These are phyloP conservation scores for Fusarium sp. DNA, from an alignment of 2,329 filamentous ascomycete species.

Conservation along the genomic window DNA sequence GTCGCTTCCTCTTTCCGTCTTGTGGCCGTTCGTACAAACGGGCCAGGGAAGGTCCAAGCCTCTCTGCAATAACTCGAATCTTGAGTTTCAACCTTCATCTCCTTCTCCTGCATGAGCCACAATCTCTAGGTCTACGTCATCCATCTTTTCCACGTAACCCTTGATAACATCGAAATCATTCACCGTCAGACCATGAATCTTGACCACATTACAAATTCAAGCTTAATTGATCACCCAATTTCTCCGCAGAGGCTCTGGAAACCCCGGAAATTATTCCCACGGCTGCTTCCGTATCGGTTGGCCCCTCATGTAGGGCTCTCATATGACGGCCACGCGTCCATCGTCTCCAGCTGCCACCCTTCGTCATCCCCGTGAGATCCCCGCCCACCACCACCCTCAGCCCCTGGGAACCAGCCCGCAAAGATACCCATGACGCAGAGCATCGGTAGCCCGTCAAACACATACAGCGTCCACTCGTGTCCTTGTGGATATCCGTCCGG, in stretches of 20 bases:
- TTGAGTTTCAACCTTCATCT: not conserved
- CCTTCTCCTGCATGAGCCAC: not conserved
- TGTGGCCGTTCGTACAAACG: not conserved
- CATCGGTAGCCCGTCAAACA: slow-evolving; percentile 51
- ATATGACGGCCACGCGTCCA: slow-evolving; percentile 16
- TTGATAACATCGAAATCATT: not conserved
- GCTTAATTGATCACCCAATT: not conserved
- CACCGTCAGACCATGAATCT: not conserved
- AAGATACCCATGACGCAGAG: slow-evolving; percentile 35
- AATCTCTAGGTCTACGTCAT: not conserved
- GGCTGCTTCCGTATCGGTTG: not conserved
- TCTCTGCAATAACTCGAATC: not conserved
- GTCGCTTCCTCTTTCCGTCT: not conserved
- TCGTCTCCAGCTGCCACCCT: slow-evolving; percentile 8
- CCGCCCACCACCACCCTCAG: not conserved
- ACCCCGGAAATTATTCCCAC: not conserved
- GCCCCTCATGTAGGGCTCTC: slow-evolving; percentile 1
- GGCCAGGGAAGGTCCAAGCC: not conserved
- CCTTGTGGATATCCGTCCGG: slow-evolving; percentile 50
- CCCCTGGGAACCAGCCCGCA: slow-evolving; percentile 34
- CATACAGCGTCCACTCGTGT: slow-evolving; percentile 54
- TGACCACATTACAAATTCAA: not conserved
- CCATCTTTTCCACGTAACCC: not conserved
- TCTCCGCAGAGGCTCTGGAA: not conserved
- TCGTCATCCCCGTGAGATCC: slow-evolving; percentile 1